Conservation (phyloP, 176 grass and related monocot genomes). For the Cymbopogon citratus region DNA sequence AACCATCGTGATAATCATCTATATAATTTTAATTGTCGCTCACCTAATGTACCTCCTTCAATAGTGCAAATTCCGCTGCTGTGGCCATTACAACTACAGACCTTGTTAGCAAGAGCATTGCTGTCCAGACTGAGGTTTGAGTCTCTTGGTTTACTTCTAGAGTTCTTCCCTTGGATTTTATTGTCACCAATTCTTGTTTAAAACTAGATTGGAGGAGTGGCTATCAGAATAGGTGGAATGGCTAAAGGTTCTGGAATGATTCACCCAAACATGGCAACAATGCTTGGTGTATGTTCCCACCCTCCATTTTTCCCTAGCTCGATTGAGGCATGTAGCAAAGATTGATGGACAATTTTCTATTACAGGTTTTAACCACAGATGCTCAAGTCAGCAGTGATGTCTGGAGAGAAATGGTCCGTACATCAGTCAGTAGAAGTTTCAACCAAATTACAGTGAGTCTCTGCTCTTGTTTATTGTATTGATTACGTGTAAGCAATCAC, state of each 20-base stretch:
- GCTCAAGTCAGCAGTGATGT: slow-evolving; percentile 62
- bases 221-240: slow-evolving; percentile 92
- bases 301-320: slow-evolving; percentile 5
- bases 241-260: slow-evolving; percentile 99
- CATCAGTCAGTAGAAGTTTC: slow-evolving; percentile 88
- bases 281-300: slow-evolving; percentile 70
- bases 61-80: slow-evolving; percentile 74
- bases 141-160: slow-evolving; percentile 18
- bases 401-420: slow-evolving; percentile 89
- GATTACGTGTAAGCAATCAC: neutral
- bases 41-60: neutral
- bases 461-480: neutral
- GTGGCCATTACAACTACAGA: slow-evolving; percentile 97
- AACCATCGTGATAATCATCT: neutral
- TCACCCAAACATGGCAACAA: slow-evolving; percentile 99
- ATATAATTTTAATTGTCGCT: neutral
- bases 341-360: slow-evolving; percentile 25
- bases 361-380: slow-evolving; percentile 94
- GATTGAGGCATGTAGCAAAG: neutral
- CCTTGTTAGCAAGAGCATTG: slow-evolving; percentile 97
- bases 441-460: slow-evolving; percentile 94
- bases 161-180: neutral
- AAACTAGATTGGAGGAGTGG: slow-evolving; percentile 79
- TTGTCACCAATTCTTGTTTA: slow-evolving; percentile 20
- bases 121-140: slow-evolving; percentile 81